These are phyloP conservation scores for Clitopilus passeckerianus DNA, from an alignment of 768 basidiomycete genomes.

Conservation along the genomic window DNA sequence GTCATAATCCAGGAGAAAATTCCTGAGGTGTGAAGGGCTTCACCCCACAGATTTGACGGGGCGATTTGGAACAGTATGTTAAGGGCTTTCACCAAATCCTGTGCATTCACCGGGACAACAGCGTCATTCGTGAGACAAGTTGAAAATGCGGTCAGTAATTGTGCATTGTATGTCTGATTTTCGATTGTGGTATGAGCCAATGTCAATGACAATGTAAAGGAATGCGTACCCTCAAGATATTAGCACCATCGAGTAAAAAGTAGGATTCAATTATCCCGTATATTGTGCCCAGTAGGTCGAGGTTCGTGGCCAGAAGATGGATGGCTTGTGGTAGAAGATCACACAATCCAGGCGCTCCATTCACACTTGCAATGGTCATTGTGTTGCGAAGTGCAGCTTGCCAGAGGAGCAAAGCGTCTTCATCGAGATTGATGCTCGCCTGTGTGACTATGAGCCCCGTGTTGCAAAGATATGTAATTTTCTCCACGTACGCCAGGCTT, in stretches of 20 bases:
- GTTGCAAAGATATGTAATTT: no score
- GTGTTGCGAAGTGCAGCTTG: slow-evolving; percentile 64
- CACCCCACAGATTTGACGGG: slow-evolving; percentile 65
- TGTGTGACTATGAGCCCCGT: slow-evolving; percentile 22
- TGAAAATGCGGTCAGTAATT: slow-evolving; percentile 51
- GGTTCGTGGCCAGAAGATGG: slow-evolving; percentile 55
- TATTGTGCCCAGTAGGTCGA: slow-evolving; percentile 70
- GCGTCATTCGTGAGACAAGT: slow-evolving; percentile 38
- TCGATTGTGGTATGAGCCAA: no score
- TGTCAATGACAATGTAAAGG: background rate
- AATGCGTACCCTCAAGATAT: slow-evolving; percentile 57
- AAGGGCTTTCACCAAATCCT: slow-evolving; percentile 56
- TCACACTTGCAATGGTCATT: slow-evolving; percentile 39
- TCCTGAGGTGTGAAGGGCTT: slow-evolving; percentile 67
- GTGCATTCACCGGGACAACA: slow-evolving; percentile 49
- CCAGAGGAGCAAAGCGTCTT: slow-evolving; percentile 79
- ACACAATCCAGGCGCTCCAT: slow-evolving; percentile 46
- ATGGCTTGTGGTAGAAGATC: slow-evolving; percentile 64
- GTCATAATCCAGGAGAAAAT: slow-evolving; percentile 63
- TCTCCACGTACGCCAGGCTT: slow-evolving; percentile 41
- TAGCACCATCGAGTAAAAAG: slow-evolving; percentile 60
- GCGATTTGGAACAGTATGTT: slow-evolving; percentile 59
- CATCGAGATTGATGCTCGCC: slow-evolving; percentile 68
- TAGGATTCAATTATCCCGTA: slow-evolving; percentile 73
- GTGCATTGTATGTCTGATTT: slow-evolving; percentile 44